Evolutionary conservation across 306 rosid genomes (phyloP).

Genomic region (Castanopsis chinensis): DNA sequence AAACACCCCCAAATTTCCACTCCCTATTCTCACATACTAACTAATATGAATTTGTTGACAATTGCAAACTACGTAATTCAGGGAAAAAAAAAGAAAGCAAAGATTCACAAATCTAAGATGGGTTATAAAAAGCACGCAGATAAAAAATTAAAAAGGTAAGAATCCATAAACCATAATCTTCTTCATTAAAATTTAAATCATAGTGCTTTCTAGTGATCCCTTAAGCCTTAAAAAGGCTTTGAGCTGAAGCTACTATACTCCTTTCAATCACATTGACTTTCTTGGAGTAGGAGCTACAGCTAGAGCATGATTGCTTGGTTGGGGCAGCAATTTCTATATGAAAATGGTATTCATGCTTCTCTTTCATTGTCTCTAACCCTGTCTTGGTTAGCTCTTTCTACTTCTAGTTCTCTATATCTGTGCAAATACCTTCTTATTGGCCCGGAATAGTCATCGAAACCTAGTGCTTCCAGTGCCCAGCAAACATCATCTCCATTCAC

Average conservation of each 20-base stretch:
- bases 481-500: slow-evolving; percentile 90
- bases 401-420: slow-evolving; percentile 69
- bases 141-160: background rate
- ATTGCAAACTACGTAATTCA: background rate
- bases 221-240: background rate
- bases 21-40: background rate
- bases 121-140: background rate
- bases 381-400: slow-evolving; percentile 58
- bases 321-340: background rate
- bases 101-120: background rate
- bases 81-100: background rate
- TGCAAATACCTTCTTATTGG: slow-evolving; percentile 76
- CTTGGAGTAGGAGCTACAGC: background rate
- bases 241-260: slow-evolving; percentile 15
- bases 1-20: background rate
- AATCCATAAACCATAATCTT: background rate
- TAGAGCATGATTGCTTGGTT: background rate
- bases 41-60: background rate
- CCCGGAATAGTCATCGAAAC: slow-evolving; percentile 83
- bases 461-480: slow-evolving; percentile 71
- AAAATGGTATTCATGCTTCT: slow-evolving; percentile 1
- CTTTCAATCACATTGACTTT: slow-evolving; percentile 26
- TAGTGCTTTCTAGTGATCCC: background rate
- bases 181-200: background rate
- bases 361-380: slow-evolving; percentile 20